These are phyloP conservation scores for Mycena metata DNA, from an alignment of 768 basidiomycete genomes.

Conservation along the genomic window DNA sequence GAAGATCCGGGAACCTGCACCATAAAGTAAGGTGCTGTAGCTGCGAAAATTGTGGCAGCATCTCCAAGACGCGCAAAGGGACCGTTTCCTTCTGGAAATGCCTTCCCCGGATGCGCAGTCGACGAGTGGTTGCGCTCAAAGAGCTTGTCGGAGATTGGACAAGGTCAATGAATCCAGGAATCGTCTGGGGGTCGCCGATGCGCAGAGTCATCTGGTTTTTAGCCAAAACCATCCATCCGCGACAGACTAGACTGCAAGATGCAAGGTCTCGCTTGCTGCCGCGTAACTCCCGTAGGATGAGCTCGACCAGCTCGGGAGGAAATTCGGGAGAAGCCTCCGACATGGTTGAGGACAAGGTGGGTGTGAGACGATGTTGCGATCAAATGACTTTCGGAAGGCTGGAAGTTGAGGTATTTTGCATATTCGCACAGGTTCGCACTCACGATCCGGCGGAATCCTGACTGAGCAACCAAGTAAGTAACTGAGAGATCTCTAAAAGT, in stretches of 20 bases:
- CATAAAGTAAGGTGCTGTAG: background rate
- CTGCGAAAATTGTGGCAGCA: background rate
- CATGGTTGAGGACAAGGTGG: no score
- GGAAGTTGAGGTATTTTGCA: no score
- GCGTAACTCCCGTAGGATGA: background rate
- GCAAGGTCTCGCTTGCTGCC: background rate
- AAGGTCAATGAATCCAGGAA: no score
- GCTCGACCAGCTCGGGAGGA: background rate
- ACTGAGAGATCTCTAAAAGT: no score
- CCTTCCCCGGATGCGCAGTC: background rate
- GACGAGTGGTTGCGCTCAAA: background rate
- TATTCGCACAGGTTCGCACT: no score
- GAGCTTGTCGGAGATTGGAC: background rate
- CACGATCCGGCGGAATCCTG: no score
- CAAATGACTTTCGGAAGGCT: no score
- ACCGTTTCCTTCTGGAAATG: no score
- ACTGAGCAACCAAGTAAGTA: no score
- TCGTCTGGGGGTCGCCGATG: background rate
- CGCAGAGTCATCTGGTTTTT: background rate
- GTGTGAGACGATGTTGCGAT: no score
- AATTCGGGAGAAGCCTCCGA: background rate
- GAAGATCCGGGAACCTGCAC: background rate
- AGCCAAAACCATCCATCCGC: slow-evolving; percentile 12
- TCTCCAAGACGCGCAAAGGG: background rate
- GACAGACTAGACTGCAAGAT: slow-evolving; percentile 4